A percentile compares a stretch with the other conserved stretches of the same genome.
Evolutionary conservation across 108 stramenopile genomes (phyloP).

Genomic region (Parmales sp.): DNA sequence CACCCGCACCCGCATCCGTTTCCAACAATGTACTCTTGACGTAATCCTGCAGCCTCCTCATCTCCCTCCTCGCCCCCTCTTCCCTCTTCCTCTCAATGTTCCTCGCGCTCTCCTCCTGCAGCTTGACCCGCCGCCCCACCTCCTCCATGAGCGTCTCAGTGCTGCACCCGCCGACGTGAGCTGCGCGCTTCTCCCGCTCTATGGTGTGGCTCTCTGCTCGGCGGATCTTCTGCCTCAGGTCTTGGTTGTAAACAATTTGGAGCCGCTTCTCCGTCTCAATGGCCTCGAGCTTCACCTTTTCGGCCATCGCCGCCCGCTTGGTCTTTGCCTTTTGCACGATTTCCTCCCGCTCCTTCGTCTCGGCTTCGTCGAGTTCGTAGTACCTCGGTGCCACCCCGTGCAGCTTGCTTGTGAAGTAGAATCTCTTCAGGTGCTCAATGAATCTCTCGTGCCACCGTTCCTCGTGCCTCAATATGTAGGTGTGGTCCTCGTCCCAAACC

Average conservation of each 20-base stretch:
- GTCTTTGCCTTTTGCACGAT: background rate
- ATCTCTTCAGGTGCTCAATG: background rate
- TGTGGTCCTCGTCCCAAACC: background rate
- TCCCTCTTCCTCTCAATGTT: background rate
- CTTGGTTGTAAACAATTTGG: background rate
- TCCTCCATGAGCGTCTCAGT: background rate
- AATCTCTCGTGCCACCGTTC: slow-evolving; percentile 6
- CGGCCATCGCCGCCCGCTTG: background rate
- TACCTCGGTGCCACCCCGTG: background rate
- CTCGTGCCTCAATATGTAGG: slow-evolving; percentile 2
- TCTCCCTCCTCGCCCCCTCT: background rate
- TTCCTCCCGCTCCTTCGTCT: background rate
- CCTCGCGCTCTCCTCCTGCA: background rate
- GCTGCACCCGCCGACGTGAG: background rate
- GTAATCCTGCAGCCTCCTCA: no score
- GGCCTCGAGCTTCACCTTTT: background rate
- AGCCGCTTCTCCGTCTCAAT: background rate
- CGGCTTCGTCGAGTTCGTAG: background rate
- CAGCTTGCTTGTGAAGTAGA: slow-evolving; percentile 5
- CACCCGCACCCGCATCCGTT: background rate
- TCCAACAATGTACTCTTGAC: background rate
- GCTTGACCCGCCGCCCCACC: background rate
- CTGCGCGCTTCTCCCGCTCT: background rate
- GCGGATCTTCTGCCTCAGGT: background rate
- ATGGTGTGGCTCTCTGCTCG: background rate